phyloP scores from a whole-genome alignment of 768 basidiomycete genomes.

The Lactarius indigo region DNA sequence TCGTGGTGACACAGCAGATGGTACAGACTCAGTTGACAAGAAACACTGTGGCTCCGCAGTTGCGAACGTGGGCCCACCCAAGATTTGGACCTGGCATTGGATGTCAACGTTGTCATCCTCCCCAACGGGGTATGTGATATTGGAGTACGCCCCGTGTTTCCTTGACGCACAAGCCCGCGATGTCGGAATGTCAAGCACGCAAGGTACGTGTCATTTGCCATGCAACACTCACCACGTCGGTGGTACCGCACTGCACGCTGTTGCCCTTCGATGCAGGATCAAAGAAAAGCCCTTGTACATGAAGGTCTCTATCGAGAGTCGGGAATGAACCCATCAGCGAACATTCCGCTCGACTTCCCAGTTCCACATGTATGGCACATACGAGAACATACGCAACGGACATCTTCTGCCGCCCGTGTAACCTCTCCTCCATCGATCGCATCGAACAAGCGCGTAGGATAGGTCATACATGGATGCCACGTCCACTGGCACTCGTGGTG shows the following conservation, averaged over 20 bases:
- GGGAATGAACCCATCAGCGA: background rate
- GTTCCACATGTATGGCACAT: background rate
- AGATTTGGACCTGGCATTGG: background rate
- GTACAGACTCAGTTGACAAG: background rate
- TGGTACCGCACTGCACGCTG: no score
- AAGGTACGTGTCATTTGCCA: constrained; percentile 7
- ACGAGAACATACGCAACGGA: constrained; percentile 2
- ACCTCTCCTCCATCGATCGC: background rate
- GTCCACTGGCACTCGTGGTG: background rate
- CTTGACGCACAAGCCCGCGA: constrained; percentile 1
- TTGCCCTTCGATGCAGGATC: no score
- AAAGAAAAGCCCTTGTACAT: no score
- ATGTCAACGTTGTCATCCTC: background rate
- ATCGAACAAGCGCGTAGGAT: no score
- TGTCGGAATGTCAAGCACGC: constrained; percentile 6
- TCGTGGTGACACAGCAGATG: background rate
- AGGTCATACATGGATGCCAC: background rate
- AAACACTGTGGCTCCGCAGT: background rate
- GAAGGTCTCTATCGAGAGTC: constrained; percentile 12
- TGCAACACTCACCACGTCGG: no score
- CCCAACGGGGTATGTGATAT: background rate
- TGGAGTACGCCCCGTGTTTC: background rate
- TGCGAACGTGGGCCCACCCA: background rate
- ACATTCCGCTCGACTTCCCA: background rate
- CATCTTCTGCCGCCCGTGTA: background rate